Evolutionary conservation across 2,329 filamentous ascomycete species (phyloP).

Genomic region (Aspergillus ruber): DNA sequence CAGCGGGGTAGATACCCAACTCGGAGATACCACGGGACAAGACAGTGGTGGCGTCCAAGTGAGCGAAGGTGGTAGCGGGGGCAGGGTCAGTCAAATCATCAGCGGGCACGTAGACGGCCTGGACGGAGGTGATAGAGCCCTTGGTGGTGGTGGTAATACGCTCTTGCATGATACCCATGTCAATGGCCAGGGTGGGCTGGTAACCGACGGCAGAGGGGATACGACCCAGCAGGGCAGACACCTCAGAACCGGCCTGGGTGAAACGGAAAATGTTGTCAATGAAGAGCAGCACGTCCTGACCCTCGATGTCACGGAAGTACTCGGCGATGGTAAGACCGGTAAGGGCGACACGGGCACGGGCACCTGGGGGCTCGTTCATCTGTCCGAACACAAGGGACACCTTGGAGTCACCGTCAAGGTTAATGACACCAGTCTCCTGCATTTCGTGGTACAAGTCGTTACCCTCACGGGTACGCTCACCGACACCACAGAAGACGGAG

Average conservation of each 20-base stretch:
- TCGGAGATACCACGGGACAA: constrained; percentile 99
- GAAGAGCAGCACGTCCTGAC: constrained; percentile 97
- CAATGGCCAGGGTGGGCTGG: constrained; percentile 95
- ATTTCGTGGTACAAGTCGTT: constrained; percentile 99
- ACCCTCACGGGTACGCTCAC: constrained; percentile 99
- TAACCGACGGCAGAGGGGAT: constrained; percentile 99
- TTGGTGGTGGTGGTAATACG: constrained; percentile 99
- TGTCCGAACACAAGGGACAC: constrained; percentile 99
- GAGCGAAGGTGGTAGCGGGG: constrained; percentile 97
- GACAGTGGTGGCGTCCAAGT: constrained; percentile 99
- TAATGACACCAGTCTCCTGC: constrained; percentile 99
- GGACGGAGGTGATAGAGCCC: constrained; percentile 99
- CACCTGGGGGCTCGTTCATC: constrained; percentile 99
- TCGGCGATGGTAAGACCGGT: constrained; percentile 68
- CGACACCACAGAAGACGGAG: constrained; percentile 99
- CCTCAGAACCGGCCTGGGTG: constrained; percentile 99
- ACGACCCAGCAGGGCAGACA: constrained; percentile 98
- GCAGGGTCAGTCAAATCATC: constrained; percentile 99
- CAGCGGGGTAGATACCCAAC: constrained; percentile 99
- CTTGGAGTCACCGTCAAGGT: constrained; percentile 99
- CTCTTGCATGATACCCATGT: constrained; percentile 99
- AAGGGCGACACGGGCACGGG: constrained; percentile 98
- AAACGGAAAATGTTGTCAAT: constrained; percentile 99
- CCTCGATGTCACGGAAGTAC: constrained; percentile 73
- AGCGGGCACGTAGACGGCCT: constrained; percentile 99